These are phyloP conservation scores for Microbotryomycetes sp. DNA, from an alignment of 1,284 basidiomycete species.

Conservation along the genomic window DNA sequence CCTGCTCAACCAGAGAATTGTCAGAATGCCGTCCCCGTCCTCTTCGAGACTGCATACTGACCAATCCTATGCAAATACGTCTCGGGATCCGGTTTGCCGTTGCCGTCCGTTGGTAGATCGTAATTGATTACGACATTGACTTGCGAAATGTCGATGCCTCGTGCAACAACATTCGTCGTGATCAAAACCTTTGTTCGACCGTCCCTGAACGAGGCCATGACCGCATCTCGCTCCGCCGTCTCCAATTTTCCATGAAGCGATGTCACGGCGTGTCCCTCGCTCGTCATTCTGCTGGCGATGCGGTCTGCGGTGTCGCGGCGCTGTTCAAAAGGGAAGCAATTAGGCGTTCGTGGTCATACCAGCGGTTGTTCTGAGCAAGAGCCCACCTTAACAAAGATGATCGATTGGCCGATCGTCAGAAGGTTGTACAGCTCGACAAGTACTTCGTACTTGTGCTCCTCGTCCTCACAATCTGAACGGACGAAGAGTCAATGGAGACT, in stretches of 20 bases:
- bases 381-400: constrained; percentile 85
- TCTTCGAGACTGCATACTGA: constrained; percentile 43
- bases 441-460: constrained; percentile 92
- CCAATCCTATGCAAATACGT: constrained; percentile 98
- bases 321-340: constrained; percentile 43
- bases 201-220: constrained; percentile 92
- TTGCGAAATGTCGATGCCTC: constrained; percentile 97
- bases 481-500: constrained; percentile 35
- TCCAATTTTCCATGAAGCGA: constrained; percentile 94
- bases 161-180: constrained; percentile 96
- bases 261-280: constrained; percentile 92
- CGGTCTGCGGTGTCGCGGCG: constrained; percentile 85
- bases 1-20: constrained; percentile 47
- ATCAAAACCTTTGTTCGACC: constrained; percentile 96
- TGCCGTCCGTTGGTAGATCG: constrained; percentile 75
- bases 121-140: constrained; percentile 95
- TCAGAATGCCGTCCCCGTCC: not conserved
- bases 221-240: constrained; percentile 74
- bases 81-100: constrained; percentile 72
- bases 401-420: constrained; percentile 91
- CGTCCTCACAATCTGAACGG: constrained; percentile 47
- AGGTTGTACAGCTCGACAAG: constrained; percentile 84
- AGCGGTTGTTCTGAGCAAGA: no score
- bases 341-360: not conserved
- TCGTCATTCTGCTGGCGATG: constrained; percentile 82